phyloP scores from a whole-genome alignment of 75 land plant genomes.

The Pinus tabuliformis region DNA sequence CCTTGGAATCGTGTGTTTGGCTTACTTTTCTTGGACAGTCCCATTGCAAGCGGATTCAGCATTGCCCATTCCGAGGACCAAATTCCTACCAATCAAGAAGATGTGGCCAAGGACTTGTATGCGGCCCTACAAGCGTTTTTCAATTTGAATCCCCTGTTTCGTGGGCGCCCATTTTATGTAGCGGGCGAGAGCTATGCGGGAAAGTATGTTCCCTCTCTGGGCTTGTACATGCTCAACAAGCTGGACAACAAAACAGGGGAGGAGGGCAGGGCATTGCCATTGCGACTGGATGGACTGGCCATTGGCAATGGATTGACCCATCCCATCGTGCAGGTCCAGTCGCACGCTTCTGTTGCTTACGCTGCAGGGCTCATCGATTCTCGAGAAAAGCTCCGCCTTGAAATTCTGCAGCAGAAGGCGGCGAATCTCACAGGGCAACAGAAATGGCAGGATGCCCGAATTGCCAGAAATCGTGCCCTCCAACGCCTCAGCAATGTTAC shows the following conservation, averaged over 20 bases:
- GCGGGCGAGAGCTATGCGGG: conserved; percentile 91
- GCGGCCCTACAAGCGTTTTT: conserved; percentile 46
- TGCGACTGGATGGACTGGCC: conserved; percentile 57
- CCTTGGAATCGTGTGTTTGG: conserved; percentile 86
- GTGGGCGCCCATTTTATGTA: conserved; percentile 54
- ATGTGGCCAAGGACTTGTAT: conserved; percentile 59
- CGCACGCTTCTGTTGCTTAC: conserved; percentile 63
- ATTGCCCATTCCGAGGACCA: conserved; percentile 39
- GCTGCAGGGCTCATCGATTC: conserved; percentile 60
- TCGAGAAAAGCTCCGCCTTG: conserved; percentile 35
- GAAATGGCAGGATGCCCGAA: conserved; percentile 52
- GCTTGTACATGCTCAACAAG: conserved; percentile 47
- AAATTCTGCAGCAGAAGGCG: conserved; percentile 34
- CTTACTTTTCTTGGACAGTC: conserved; percentile 78
- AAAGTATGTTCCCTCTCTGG: conserved; percentile 80
- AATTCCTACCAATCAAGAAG: conserved; percentile 57
- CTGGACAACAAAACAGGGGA: conserved; percentile 11
- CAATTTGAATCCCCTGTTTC: conserved; percentile 23
- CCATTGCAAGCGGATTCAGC: conserved; percentile 86
- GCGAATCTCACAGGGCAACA: conserved; percentile 20
- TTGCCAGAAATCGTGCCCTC: conserved; percentile 30
- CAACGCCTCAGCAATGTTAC: conserved; percentile 34
- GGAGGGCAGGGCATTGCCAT: not conserved
- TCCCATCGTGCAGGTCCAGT: conserved; percentile 28
- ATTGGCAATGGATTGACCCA: conserved; percentile 87